Evolutionary conservation across 495 filamentous ascomycete species (phyloP).

Genomic region (Staphylotrichum longicolle): DNA sequence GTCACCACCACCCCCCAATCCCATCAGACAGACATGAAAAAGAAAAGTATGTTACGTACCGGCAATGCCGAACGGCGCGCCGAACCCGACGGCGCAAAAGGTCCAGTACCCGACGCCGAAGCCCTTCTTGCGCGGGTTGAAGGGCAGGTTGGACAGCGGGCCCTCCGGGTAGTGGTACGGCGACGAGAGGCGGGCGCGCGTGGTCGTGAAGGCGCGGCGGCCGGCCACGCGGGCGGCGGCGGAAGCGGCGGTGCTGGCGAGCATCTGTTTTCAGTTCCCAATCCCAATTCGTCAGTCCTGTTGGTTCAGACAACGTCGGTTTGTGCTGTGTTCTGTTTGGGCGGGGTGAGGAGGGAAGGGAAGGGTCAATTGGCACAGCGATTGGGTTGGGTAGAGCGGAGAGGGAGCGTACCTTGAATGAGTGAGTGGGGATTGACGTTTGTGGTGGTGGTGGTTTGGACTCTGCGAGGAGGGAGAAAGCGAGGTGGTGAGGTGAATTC

Average conservation of each 20-base stretch:
- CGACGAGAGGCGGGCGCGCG: constrained; percentile 77
- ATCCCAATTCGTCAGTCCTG: neutral
- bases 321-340: too few species aligned
- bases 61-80: constrained; percentile 75
- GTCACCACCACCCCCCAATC: neutral
- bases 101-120: constrained; percentile 81
- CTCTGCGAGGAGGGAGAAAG: too few species aligned
- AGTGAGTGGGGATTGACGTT: constrained; percentile 14
- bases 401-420: constrained; percentile 5
- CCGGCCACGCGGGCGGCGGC: constrained; percentile 57
- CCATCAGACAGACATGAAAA: constrained; percentile 13
- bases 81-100: constrained; percentile 76
- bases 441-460: neutral
- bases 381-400: too few species aligned
- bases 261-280: constrained; percentile 1
- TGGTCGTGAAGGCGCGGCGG: constrained; percentile 93
- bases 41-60: constrained; percentile 56
- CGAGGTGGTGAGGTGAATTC: constrained; percentile 20
- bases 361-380: too few species aligned
- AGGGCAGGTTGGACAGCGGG: constrained; percentile 88
- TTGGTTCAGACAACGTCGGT: too few species aligned
- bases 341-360: neutral
- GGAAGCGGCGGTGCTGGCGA: constrained; percentile 10
- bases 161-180: constrained; percentile 99
- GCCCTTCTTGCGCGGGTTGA: constrained; percentile 86